These are phyloP conservation scores for Strigomonas culicis DNA, from an alignment of 208 protist genomes.

Conservation along the genomic window DNA sequence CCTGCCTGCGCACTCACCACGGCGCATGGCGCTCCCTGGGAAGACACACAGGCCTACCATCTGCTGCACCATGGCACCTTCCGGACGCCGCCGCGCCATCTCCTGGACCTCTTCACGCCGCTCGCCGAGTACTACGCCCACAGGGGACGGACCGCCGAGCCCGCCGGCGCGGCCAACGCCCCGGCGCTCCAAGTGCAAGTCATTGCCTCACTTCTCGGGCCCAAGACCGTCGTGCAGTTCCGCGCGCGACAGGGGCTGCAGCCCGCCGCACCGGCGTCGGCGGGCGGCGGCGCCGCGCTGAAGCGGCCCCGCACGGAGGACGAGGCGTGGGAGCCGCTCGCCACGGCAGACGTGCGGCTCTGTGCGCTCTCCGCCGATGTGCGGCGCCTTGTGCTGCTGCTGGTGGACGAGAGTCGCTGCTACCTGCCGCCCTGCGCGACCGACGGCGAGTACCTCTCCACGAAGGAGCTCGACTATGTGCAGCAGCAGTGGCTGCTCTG, in stretches of 20 bases:
- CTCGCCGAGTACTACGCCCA: constrained; percentile 41
- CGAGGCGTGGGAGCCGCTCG: too few species aligned
- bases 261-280: too few species aligned
- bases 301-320: too few species aligned
- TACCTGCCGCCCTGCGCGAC: constrained; percentile 36
- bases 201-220: too few species aligned
- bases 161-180: constrained; percentile 7
- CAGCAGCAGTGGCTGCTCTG: constrained; percentile 25
- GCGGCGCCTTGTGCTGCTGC: too few species aligned
- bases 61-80: constrained; percentile 17
- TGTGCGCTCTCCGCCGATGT: too few species aligned
- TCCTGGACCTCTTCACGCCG: constrained; percentile 41
- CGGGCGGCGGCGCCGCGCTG: too few species aligned
- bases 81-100: constrained; percentile 16
- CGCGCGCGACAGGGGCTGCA: too few species aligned
- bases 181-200: neutral
- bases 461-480: constrained; percentile 43
- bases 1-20: neutral
- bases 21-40: neutral
- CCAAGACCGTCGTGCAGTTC: too few species aligned
- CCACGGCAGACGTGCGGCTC: too few species aligned
- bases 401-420: constrained; percentile 17
- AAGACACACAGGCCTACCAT: constrained; percentile 13
- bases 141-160: too few species aligned
- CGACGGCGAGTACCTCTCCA: constrained; percentile 65